Evolutionary conservation across 495 filamentous ascomycete genomes (phyloP), one percentile per base, ranked within the genome.

Genomic region (Penicillium arizonense): DNA sequence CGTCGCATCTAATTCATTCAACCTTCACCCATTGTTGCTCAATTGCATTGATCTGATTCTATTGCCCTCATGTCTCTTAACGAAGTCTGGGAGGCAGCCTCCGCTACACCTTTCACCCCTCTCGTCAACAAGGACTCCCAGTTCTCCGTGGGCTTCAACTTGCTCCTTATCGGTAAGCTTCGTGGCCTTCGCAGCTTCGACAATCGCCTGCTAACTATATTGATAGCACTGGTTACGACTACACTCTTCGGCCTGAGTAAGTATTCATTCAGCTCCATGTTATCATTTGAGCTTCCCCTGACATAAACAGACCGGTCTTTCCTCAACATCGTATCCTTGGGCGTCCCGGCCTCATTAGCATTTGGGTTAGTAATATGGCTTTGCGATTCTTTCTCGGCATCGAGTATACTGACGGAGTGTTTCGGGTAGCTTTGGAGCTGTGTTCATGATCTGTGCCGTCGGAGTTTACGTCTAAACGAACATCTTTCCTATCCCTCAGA

Each of bases 391-490:
- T 35, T 47, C 16, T 13, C 10, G 24, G 11, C 5, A 23, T 4
- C 11, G 2, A 28, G 35, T 12, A 52, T 48, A 26, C 50, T 55
- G 36, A 42, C 38, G 3, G 26, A 38, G 9, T 13, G 42, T 64
- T 30, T 52, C 5, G 9, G 46, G 3, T 65, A 98, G 94, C 37
- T 91, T 97, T 69, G 94, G 95, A 56, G 88, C 93, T 40, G 91
- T 97, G 18, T 96, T 90, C 78, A 93, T 96, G 86, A 97, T 98
- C 67, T 98, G 94, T 72, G 94, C 91, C 20, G 94, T 91, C 67
- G 94, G 94, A 64, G 95, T 98, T 65, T 98, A 98, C 85, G 94
- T 98, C 72, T 98, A 85, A 77, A 30, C 50, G 36, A 67, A 74
- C 74, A 71, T 52, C 72, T 73, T 76, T 53, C 37, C 46, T 62